Percentiles rank a stretch among this genome's conserved stretches.
phyloP scores from a whole-genome alignment of 179 eudicot species.

The Nepenthes alata region DNA sequence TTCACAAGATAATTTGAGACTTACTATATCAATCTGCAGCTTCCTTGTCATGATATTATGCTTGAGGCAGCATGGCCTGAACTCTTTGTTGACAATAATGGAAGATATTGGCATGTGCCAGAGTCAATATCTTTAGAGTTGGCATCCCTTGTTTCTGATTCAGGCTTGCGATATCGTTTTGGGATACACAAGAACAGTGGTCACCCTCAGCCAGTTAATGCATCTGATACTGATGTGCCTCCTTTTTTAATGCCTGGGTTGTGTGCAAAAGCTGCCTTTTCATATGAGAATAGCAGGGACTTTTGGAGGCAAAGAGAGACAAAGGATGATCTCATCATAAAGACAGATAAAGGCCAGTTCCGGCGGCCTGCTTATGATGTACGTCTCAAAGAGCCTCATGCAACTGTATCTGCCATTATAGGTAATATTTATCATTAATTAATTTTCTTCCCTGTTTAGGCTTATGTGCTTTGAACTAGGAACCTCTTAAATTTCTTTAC shows the following conservation, averaged over 20 bases:
- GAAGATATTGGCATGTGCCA: slow-evolving; percentile 82
- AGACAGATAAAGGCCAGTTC: slow-evolving; percentile 26
- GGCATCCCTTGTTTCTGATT: slow-evolving; percentile 51
- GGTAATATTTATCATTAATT: slow-evolving; percentile 25
- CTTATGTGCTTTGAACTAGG: background rate
- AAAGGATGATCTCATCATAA: slow-evolving; percentile 35
- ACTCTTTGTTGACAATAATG: slow-evolving; percentile 53
- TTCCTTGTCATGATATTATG: slow-evolving; percentile 60
- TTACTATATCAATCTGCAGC: slow-evolving; percentile 23
- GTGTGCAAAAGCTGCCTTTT: slow-evolving; percentile 70
- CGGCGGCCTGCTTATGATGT: slow-evolving; percentile 56
- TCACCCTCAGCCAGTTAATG: slow-evolving; percentile 33
- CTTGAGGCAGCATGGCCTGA: slow-evolving; percentile 90
- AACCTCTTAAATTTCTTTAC: too few species aligned
- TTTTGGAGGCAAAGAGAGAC: slow-evolving; percentile 67
- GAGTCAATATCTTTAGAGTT: slow-evolving; percentile 67
- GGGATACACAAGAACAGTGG: slow-evolving; percentile 67
- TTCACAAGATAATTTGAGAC: too few species aligned
- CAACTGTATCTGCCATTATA: slow-evolving; percentile 54
- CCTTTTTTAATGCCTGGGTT: slow-evolving; percentile 57
- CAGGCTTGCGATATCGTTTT: slow-evolving; percentile 63
- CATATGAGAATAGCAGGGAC: slow-evolving; percentile 64
- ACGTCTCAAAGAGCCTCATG: slow-evolving; percentile 72
- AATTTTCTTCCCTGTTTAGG: background rate
- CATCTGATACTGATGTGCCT: slow-evolving; percentile 30